Base-by-base conservation (phyloP, 768 basidiomycete genomes). In the Amanita brunnescens region DNA sequence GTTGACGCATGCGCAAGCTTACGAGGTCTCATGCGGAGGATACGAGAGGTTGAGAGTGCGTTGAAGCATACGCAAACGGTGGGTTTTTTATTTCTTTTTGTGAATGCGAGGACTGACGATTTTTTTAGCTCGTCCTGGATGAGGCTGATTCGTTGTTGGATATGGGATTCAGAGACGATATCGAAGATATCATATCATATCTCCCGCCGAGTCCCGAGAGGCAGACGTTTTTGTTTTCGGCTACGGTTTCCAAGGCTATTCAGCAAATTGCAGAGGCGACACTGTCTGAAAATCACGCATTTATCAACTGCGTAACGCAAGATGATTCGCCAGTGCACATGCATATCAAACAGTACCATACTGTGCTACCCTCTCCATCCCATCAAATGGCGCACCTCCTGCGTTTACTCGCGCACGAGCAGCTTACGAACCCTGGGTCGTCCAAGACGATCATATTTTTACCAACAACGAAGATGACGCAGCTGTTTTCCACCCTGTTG, bases 181-280 rank as follows among this genome's bases (percentile, higher is more conserved):
- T 97, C 26, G 80, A 87, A 18, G 79, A 76, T 1, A 91, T 95
- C 58, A 66, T 76, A 24, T 61, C 69, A 3, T 75, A 71, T 59
- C 72, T 94, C n/a, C 84, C 86, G 6, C 68, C 70, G 16, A 59
- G 68, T 1, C 78, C 83, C 0, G 62, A 79, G 48, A 81, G 91
- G n/a, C 92, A 94, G 62, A 95, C 92, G 0, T 85, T 95, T 69
- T 73, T 97, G 51, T 93, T 95, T 68, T 91, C 88, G 12, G 92
- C 93, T 20, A 94, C 91, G 2, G 81, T 94, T 32, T 84, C 87
- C 0, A 71, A 65, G 3, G 74, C 75, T 3, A 85, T 96, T 55
- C 80, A 78, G 38, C 78, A 87, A 59, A 73, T 94, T 51, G 86
- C 90, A 0, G 69, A 74, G 3, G 65, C 71, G 16, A 73, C 78